Conservation (phyloP, 257 asterid genomes). For the Misopates orontium region DNA sequence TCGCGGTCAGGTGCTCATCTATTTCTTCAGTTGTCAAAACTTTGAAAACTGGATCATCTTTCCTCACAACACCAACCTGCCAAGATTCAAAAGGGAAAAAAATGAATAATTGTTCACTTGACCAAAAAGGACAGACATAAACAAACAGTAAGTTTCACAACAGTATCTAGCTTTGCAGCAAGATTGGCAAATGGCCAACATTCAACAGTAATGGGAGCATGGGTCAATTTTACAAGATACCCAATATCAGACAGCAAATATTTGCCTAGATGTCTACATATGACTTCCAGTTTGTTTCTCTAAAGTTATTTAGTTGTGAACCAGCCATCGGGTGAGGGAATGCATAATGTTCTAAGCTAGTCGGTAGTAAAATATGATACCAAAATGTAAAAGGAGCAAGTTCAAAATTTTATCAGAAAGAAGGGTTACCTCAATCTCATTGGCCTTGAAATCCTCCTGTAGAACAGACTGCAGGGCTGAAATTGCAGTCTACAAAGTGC, state of each 20-base stretch:
- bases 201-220: neutral
- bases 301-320: neutral
- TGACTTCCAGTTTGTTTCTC: neutral
- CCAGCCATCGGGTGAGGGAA: neutral
- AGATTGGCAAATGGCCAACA: neutral
- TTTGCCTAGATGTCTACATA: neutral
- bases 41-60: constrained; percentile 68
- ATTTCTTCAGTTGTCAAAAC: constrained; percentile 87
- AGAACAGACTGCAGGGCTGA: constrained; percentile 96
- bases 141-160: neutral
- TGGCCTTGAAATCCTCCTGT: constrained; percentile 98
- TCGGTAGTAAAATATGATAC: too few relatives aligned
- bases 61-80: constrained; percentile 92
- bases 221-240: neutral
- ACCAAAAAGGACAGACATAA: neutral
- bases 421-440: constrained; percentile 87
- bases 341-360: neutral
- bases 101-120: neutral
- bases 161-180: neutral
- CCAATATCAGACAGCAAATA: neutral
- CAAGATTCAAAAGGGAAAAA: constrained; percentile 5
- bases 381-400: neutral
- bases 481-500: constrained; percentile 67
- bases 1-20: constrained; percentile 92
- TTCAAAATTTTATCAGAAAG: neutral